phyloP scores from a whole-genome alignment of 2,329 filamentous ascomycete genomes.

The Cladosporium sp. region DNA sequence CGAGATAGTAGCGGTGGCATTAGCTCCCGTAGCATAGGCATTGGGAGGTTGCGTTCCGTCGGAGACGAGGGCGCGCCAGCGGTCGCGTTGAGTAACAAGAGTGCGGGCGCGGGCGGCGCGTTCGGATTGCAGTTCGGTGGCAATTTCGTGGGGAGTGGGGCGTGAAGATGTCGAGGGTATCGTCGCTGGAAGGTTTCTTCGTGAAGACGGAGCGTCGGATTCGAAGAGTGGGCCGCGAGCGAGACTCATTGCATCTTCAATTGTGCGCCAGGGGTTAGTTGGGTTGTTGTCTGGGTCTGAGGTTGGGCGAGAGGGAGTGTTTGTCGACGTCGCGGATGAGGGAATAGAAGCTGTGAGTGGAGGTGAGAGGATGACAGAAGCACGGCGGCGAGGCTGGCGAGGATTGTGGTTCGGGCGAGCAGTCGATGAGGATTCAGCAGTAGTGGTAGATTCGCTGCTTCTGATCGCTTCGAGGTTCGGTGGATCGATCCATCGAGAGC shows the following conservation, averaged over 20 bases:
- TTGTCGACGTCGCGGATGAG: background rate
- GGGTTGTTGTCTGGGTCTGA: conserved; percentile 21
- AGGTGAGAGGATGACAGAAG: conserved; percentile 37
- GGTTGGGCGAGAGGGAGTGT: conserved; percentile 1
- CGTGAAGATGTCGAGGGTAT: background rate
- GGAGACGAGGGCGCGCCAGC: conserved; percentile 18
- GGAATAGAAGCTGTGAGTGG: conserved; percentile 17
- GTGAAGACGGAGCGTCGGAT: conserved; percentile 20
- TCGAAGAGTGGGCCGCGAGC: conserved; percentile 35
- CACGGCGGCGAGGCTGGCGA: conserved; percentile 35
- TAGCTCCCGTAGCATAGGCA: conserved; percentile 12
- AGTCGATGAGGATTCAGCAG: conserved; percentile 10
- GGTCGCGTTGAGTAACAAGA: conserved; percentile 21
- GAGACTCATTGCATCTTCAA: conserved; percentile 42
- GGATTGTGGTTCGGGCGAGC: conserved; percentile 19
- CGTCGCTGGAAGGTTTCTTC: conserved; percentile 14
- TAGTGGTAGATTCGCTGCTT: background rate
- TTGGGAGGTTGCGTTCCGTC: conserved; percentile 6
- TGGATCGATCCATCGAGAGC: background rate
- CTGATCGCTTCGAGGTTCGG: background rate
- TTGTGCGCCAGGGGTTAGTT: conserved; percentile 44
- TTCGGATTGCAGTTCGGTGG: conserved; percentile 15
- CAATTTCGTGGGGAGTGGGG: conserved; percentile 10
- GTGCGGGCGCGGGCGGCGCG: conserved; percentile 15
- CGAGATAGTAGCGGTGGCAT: conserved; percentile 2